Evolutionary conservation across 805 yeast genomes (phyloP).

Genomic region (Starmerella floris): DNA sequence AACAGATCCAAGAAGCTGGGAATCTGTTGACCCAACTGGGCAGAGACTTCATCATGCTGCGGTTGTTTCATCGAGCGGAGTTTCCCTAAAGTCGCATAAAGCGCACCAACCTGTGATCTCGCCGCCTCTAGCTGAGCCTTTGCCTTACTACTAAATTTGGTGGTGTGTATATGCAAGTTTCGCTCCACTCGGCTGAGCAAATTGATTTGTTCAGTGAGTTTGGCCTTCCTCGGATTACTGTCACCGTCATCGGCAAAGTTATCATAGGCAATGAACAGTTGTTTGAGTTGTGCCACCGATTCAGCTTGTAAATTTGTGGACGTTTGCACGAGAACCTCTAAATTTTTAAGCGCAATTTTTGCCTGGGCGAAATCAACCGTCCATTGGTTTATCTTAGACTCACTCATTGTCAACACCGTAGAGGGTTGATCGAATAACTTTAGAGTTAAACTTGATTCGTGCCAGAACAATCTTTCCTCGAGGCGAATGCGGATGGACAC

Average conservation of each 20-base stretch:
- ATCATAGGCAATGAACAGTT: conserved; percentile 5
- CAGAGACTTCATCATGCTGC: neutral
- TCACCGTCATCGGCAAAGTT: conserved; percentile 3
- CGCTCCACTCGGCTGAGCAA: conserved; percentile 4
- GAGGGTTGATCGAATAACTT: no score
- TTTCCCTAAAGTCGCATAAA: conserved; percentile 5
- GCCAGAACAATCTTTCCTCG: no score
- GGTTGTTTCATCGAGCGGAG: conserved; percentile 10
- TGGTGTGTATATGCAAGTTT: conserved; percentile 1
- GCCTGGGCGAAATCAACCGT: conserved; percentile 15
- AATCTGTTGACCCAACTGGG: conserved; percentile 3
- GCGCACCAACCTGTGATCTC: conserved; percentile 8
- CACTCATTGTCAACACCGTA: no score
- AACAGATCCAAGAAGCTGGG: conserved; percentile 16
- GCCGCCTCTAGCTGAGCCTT: conserved; percentile 13
- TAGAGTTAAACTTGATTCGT: no score
- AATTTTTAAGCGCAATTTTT: conserved; percentile 11
- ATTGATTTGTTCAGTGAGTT: conserved; percentile 1
- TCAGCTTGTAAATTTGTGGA: conserved; percentile 7
- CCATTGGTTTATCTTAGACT: conserved; percentile 15
- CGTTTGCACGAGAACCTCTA: conserved; percentile 6
- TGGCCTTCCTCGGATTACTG: neutral
- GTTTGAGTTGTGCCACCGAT: conserved; percentile 5
- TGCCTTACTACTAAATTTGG: conserved; percentile 22
- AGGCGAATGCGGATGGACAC: no score